These are phyloP conservation scores for Schoenoplectus triqueter DNA, from an alignment of 202 grass and related monocot genomes.

Conservation along the genomic window DNA sequence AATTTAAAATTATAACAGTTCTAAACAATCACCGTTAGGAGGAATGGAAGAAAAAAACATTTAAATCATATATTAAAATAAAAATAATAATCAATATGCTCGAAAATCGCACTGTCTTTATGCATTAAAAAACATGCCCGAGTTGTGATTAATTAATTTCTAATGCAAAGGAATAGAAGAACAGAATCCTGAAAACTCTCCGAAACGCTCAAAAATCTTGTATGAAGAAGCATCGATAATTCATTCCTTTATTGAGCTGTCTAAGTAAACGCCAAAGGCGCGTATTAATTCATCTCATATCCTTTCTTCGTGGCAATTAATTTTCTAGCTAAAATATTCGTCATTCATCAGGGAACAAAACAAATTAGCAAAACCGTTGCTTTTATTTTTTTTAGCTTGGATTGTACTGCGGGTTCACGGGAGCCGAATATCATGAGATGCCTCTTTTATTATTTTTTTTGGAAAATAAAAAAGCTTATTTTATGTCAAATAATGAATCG, in stretches of 20 bases:
- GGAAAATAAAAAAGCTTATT: background rate
- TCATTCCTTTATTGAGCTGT: background rate
- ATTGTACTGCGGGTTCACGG: constrained; percentile 11
- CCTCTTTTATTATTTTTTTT: background rate
- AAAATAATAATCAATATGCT: no score
- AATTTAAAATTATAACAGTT: no score
- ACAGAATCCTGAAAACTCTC: no score
- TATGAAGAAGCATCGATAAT: background rate
- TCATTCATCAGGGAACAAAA: background rate
- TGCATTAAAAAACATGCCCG: no score
- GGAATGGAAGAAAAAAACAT: no score
- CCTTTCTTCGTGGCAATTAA: background rate
- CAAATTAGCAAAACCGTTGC: constrained; percentile 9
- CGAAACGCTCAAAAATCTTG: background rate
- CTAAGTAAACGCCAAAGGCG: background rate
- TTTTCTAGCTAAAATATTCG: background rate
- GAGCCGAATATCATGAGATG: background rate
- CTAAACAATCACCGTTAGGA: no score
- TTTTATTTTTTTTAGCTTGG: constrained; percentile 3
- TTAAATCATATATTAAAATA: no score
- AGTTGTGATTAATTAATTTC: no score
- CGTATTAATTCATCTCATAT: background rate
- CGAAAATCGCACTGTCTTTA: no score
- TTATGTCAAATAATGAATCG: background rate
- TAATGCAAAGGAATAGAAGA: no score